phyloP scores from a whole-genome alignment of 495 filamentous ascomycete genomes.

The Xylaria palmicola region DNA sequence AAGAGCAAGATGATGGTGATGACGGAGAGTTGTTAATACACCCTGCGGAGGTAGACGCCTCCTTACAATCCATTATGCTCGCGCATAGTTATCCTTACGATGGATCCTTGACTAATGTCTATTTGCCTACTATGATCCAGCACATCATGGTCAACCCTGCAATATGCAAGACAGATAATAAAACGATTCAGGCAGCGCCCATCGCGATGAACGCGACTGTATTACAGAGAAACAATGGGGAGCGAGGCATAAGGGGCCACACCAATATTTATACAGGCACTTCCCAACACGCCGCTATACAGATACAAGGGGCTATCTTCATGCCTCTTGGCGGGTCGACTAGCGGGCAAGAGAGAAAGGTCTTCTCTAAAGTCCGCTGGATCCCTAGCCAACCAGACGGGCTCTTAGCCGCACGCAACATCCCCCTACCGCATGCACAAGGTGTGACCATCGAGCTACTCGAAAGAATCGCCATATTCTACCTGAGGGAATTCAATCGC shows the following conservation, averaged over 20 bases:
- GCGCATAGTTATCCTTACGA: conserved; percentile 40
- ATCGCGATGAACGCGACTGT: neutral
- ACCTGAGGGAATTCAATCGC: conserved; percentile 20
- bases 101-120: conserved; percentile 25
- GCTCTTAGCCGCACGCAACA: neutral
- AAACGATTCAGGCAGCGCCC: neutral
- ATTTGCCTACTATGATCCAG: conserved; percentile 32
- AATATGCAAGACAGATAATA: neutral
- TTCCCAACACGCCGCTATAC: conserved; percentile 19
- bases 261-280: conserved; percentile 20
- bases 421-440: neutral
- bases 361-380: conserved; percentile 11
- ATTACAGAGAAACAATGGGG: neutral
- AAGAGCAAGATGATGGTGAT: neutral
- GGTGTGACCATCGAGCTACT: neutral
- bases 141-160: conserved; percentile 27
- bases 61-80: conserved; percentile 43
- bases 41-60: conserved; percentile 41
- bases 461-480: conserved; percentile 17
- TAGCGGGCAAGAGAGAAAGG: neutral
- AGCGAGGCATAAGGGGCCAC: conserved; percentile 23
- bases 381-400: neutral
- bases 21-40: conserved; percentile 26
- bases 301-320: conserved; percentile 23
- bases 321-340: neutral